A percentile compares a stretch with the other conserved stretches of the same genome.
Conservation (phyloP, 2,329 filamentous ascomycete species). For the Neospermospora avenae region DNA sequence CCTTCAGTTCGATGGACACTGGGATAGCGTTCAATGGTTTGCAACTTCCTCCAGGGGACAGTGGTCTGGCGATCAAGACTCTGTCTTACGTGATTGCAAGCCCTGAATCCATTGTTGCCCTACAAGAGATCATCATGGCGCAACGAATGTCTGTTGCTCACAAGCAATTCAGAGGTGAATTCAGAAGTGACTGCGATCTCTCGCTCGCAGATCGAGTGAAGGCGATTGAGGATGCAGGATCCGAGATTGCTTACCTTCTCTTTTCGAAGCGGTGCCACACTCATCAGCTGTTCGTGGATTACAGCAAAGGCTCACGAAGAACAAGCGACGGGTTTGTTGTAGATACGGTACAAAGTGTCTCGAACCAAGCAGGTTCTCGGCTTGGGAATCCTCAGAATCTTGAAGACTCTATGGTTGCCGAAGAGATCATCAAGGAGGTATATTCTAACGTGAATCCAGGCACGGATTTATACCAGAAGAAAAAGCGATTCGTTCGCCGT, state of each 20-base stretch:
- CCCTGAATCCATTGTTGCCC: too few relatives aligned
- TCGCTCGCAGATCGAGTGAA: slow-evolving; percentile 4
- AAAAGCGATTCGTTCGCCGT: too few relatives aligned
- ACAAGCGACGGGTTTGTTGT: slow-evolving; percentile 6
- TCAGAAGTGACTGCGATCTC: not conserved
- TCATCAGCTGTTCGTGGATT: slow-evolving; percentile 8
- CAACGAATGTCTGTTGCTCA: not conserved
- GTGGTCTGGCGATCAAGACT: too few relatives aligned
- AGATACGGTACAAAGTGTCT: not conserved
- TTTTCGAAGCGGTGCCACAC: not conserved
- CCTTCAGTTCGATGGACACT: too few relatives aligned
- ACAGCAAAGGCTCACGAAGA: not conserved
- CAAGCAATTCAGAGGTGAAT: not conserved
- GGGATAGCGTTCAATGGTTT: too few relatives aligned
- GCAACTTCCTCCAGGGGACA: too few relatives aligned
- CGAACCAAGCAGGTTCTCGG: not conserved
- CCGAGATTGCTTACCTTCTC: slow-evolving; percentile 5
- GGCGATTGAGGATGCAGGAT: slow-evolving; percentile 2
- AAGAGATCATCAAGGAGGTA: too few relatives aligned
- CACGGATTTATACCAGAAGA: too few relatives aligned
- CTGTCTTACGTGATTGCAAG: too few relatives aligned
- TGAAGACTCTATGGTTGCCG: too few relatives aligned
- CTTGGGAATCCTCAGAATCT: too few relatives aligned
- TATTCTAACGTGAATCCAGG: too few relatives aligned
- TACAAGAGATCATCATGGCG: not conserved